Evolutionary conservation across 257 asterid genomes (phyloP).

Genomic region (Solanum phureja): DNA sequence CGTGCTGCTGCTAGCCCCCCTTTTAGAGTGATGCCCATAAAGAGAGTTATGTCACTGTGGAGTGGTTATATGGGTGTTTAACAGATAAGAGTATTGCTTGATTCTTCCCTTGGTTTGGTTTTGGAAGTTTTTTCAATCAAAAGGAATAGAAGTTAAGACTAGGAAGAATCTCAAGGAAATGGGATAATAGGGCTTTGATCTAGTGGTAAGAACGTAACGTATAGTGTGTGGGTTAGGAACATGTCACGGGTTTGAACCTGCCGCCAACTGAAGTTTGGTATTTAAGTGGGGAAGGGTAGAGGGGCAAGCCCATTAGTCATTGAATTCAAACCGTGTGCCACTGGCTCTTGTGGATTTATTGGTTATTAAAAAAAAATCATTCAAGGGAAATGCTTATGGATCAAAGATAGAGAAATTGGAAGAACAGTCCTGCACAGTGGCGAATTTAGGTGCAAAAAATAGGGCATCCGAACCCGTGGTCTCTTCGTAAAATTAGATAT

Average conservation of each 20-base stretch:
- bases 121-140: neutral
- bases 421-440: neutral
- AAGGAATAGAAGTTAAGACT: neutral
- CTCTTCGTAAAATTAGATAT: too few relatives aligned
- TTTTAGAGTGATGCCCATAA: neutral
- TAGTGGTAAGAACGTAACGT: neutral
- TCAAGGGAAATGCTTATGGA: neutral
- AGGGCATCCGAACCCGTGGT: too few relatives aligned
- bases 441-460: too few relatives aligned
- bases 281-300: neutral
- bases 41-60: neutral
- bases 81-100: neutral
- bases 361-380: neutral
- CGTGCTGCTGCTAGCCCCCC: neutral
- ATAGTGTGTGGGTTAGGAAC: neutral
- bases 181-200: neutral
- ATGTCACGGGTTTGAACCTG: neutral
- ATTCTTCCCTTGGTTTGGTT: neutral
- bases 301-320: neutral
- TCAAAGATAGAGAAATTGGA: neutral
- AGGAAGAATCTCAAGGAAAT: neutral
- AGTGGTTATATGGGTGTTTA: neutral
- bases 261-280: neutral
- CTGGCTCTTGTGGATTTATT: neutral
- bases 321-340: neutral